These are phyloP conservation scores for Fomitiporia mediterranea DNA, from an alignment of 1,284 basidiomycete genomes.

Conservation along the genomic window DNA sequence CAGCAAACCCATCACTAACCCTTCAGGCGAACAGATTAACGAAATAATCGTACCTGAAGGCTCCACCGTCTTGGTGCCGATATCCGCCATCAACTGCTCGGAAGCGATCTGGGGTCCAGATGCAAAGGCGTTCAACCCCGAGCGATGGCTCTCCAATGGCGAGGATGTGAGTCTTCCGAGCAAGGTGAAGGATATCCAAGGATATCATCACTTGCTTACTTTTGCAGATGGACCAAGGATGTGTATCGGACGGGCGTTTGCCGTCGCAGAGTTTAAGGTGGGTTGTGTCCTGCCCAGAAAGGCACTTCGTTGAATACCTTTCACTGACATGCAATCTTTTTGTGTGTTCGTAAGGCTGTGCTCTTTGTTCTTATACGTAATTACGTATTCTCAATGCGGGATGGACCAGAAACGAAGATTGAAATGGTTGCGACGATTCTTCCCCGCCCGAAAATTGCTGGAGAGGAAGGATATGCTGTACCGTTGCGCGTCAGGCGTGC, in stretches of 20 bases:
- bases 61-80: conserved; percentile 7
- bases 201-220: conserved; percentile 18
- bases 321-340: too few species aligned
- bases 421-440: conserved; percentile 17
- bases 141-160: conserved; percentile 15
- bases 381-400: conserved; percentile 23
- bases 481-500: conserved; percentile 18
- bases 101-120: conserved; percentile 18
- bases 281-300: too few species aligned
- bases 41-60: conserved; percentile 5
- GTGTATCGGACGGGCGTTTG: conserved; percentile 20
- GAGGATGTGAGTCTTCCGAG: conserved; percentile 9
- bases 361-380: conserved; percentile 23
- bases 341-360: too few species aligned
- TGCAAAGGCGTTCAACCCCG: conserved; percentile 19
- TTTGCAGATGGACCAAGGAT: conserved; percentile 20
- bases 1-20: conserved; percentile 1
- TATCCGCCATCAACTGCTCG: conserved; percentile 17
- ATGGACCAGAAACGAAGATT: conserved; percentile 24
- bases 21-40: not conserved
- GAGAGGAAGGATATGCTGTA: conserved; percentile 19
- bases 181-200: conserved; percentile 11
- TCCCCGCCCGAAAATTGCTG: conserved; percentile 16
- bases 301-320: too few species aligned
- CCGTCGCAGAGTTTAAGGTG: conserved; percentile 21